These are phyloP conservation scores for Hanseniaspora guilliermondii DNA, from an alignment of 805 yeast species.

Conservation along the genomic window DNA sequence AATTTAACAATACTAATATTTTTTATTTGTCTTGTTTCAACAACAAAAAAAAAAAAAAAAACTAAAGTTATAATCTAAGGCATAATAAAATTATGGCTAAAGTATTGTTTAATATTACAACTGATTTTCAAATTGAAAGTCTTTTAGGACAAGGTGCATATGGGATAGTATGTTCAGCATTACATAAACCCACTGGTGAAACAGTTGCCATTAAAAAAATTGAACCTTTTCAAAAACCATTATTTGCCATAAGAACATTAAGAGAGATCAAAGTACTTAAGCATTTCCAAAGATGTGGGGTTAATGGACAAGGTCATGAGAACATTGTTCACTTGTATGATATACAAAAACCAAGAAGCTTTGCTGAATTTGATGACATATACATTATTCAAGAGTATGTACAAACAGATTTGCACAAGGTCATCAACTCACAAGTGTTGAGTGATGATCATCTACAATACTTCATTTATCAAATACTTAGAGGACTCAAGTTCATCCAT, in stretches of 20 bases:
- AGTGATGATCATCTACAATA: constrained; percentile 91
- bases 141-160: constrained; percentile 94
- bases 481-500: constrained; percentile 84
- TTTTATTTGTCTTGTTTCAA: too few species aligned
- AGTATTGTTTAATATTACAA: constrained; percentile 67
- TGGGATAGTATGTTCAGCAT: constrained; percentile 84
- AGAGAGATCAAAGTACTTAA: constrained; percentile 79
- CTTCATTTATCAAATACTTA: constrained; percentile 77
- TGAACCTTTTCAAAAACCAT: constrained; percentile 77
- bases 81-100: constrained; percentile 18
- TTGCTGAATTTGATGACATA: constrained; percentile 71
- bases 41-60: too few species aligned
- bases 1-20: too few species aligned
- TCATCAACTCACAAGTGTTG: constrained; percentile 66
- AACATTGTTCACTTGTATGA: constrained; percentile 83
- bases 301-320: constrained; percentile 42
- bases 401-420: constrained; percentile 80
- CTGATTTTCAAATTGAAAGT: constrained; percentile 72
- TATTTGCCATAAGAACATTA: constrained; percentile 79
- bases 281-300: constrained; percentile 46
- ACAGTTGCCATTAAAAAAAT: constrained; percentile 93
- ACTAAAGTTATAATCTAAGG: background rate
- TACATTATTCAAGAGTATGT: constrained; percentile 77
- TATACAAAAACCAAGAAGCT: constrained; percentile 69
- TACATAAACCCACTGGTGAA: constrained; percentile 73